Conservation (phyloP, 2,329 filamentous ascomycete genomes). For the Plenodomus tracheiphilus region DNA sequence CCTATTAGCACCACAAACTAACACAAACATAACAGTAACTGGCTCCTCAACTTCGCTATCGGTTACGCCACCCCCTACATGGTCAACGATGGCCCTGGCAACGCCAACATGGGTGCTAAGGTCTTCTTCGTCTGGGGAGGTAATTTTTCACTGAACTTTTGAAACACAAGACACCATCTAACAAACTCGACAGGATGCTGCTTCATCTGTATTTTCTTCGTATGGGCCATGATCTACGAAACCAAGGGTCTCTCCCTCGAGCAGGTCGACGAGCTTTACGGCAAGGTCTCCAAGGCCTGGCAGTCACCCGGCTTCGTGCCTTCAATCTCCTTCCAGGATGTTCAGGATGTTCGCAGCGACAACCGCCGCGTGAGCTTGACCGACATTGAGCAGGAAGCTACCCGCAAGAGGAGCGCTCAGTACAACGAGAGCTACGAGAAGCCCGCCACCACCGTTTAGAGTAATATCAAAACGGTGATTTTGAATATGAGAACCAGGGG, state of each 20-base stretch:
- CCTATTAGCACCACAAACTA: neutral
- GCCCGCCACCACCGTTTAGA: constrained; percentile 3
- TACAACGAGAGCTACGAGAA: constrained; percentile 30
- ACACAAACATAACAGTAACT: constrained; percentile 51
- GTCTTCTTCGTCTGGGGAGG: constrained; percentile 60
- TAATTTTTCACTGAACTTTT: no score
- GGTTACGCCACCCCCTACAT: constrained; percentile 69
- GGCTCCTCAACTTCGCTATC: constrained; percentile 58
- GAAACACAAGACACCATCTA: no score
- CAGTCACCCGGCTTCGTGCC: constrained; percentile 70
- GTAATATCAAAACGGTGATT: neutral
- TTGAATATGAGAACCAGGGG: neutral
- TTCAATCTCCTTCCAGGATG: constrained; percentile 44
- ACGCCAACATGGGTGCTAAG: constrained; percentile 64
- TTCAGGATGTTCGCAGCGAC: constrained; percentile 31
- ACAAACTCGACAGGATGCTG: constrained; percentile 54
- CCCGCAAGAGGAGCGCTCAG: constrained; percentile 39
- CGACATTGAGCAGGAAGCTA: constrained; percentile 35
- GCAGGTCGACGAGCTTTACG: constrained; percentile 80
- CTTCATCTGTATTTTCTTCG: constrained; percentile 63
- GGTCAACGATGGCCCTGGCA: constrained; percentile 59
- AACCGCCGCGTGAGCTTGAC: constrained; percentile 36
- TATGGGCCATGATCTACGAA: constrained; percentile 75
- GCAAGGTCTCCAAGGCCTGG: constrained; percentile 71
- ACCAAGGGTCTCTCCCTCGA: constrained; percentile 78